Percentiles rank a stretch among this genome's conserved stretches.
Conservation (phyloP, 1,284 basidiomycete species). For the Ceratobasidium sp. region DNA sequence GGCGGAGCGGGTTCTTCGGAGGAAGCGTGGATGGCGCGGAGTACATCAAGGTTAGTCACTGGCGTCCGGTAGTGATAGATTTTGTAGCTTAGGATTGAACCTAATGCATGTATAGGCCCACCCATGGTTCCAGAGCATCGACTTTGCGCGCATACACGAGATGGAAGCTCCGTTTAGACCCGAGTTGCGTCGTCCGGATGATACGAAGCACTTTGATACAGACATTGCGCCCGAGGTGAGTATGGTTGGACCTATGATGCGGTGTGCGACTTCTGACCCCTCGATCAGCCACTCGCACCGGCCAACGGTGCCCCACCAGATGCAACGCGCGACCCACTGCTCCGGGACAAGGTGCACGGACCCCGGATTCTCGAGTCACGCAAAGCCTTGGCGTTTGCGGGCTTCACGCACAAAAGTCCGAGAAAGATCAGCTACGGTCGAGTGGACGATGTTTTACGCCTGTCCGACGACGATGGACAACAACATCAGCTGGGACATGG, state of each 20-base stretch:
- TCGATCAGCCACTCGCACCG: slow-evolving; percentile 88
- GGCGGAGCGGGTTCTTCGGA: slow-evolving; percentile 73
- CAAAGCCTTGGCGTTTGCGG: slow-evolving; percentile 89
- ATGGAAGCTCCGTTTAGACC: slow-evolving; percentile 88
- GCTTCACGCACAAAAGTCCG: slow-evolving; percentile 87
- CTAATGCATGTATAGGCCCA: slow-evolving; percentile 64
- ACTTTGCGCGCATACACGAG: slow-evolving; percentile 82
- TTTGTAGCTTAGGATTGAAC: too few species aligned
- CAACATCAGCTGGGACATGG: slow-evolving; percentile 42
- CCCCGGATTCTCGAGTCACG: slow-evolving; percentile 86
- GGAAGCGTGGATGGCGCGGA: slow-evolving; percentile 80
- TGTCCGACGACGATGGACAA: background rate
- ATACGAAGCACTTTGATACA: slow-evolving; percentile 90
- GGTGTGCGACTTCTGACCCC: slow-evolving; percentile 65
- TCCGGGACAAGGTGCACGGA: slow-evolving; percentile 84
- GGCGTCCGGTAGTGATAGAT: slow-evolving; percentile 35
- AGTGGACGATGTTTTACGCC: slow-evolving; percentile 65
- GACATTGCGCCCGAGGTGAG: slow-evolving; percentile 90
- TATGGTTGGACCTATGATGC: slow-evolving; percentile 17
- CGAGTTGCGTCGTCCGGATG: slow-evolving; percentile 76
- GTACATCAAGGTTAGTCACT: slow-evolving; percentile 74
- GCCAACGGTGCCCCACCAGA: slow-evolving; percentile 85
- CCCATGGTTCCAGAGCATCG: slow-evolving; percentile 86
- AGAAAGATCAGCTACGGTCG: slow-evolving; percentile 75
- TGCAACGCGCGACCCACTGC: slow-evolving; percentile 85